A percentile compares a stretch with the other conserved stretches of the same genome.
These are phyloP conservation scores for Skeletonema tropicum DNA, from an alignment of 108 stramenopile species.

Conservation along the genomic window DNA sequence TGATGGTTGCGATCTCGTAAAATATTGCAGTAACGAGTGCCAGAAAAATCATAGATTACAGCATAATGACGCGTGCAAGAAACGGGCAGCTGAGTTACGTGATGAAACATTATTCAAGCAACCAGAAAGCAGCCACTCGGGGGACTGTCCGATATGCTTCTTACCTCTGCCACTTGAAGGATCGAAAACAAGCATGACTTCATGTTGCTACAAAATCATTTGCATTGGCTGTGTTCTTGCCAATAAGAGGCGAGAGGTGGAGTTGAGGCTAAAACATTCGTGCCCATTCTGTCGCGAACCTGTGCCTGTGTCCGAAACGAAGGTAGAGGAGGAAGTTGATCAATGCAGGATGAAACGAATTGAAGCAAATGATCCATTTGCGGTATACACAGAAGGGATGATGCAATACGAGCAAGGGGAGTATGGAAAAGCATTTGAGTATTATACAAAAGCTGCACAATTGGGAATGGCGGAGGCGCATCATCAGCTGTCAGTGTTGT, in stretches of 20 bases:
- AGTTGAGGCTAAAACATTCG: no score
- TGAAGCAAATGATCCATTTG: conserved; percentile 4
- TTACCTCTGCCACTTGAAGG: neutral
- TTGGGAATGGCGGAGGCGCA: neutral
- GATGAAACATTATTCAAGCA: neutral
- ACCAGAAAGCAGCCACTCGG: neutral
- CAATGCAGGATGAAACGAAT: no score
- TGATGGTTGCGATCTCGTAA: no score
- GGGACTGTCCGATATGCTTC: neutral
- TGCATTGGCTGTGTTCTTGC: no score
- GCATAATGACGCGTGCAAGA: neutral
- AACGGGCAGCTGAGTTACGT: neutral
- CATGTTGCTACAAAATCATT: no score
- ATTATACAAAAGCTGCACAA: neutral
- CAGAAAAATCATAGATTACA: no score
- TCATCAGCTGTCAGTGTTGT: neutral
- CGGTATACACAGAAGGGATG: neutral
- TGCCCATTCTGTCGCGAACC: no score
- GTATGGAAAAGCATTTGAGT: neutral
- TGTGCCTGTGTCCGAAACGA: no score
- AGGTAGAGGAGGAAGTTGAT: no score
- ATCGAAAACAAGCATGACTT: neutral
- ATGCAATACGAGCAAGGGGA: neutral
- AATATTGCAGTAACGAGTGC: no score
- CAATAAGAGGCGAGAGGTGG: no score